These are phyloP conservation scores for Suhomyces guaymorum DNA, from an alignment of 1,139 yeast genomes.

Conservation along the genomic window DNA sequence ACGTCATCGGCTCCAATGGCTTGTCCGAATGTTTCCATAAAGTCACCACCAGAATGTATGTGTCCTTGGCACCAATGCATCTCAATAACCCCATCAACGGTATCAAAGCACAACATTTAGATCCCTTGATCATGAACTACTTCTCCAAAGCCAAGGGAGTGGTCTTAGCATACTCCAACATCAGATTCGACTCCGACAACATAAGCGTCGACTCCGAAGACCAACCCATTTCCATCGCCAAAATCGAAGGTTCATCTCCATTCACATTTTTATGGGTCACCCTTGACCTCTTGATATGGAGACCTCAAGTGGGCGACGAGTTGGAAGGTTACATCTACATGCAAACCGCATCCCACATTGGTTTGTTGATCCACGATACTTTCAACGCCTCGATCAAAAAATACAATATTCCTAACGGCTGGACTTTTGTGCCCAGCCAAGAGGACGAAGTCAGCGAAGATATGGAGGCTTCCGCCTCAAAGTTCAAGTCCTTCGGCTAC, in stretches of 20 bases:
- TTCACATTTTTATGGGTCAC: conserved; percentile 84
- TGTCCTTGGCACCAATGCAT: conserved; percentile 84
- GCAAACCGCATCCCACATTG: conserved; percentile 95
- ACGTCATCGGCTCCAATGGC: conserved; percentile 40
- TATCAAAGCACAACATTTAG: conserved; percentile 81
- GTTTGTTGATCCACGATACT: conserved; percentile 85
- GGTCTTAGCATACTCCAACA: conserved; percentile 72
- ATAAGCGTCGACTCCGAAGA: conserved; percentile 33
- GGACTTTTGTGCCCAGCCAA: conserved; percentile 83
- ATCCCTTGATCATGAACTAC: conserved; percentile 84
- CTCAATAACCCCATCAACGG: conserved; percentile 71
- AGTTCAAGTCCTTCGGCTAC: conserved; percentile 67
- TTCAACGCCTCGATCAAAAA: conserved; percentile 92
- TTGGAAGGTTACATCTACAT: conserved; percentile 86
- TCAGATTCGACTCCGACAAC: conserved; percentile 42
- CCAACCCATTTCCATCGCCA: conserved; percentile 47
- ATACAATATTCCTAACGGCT: conserved; percentile 74
- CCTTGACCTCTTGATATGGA: conserved; percentile 87
- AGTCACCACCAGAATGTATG: conserved; percentile 66
- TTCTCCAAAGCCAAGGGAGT: conserved; percentile 76
- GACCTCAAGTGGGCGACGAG: conserved; percentile 79
- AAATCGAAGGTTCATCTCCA: conserved; percentile 78
- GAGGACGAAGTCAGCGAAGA: conserved; percentile 52
- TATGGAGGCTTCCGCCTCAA: conserved; percentile 11
- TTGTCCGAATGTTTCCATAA: conserved; percentile 65